Percentiles rank a stretch among this genome's conserved stretches.
Evolutionary conservation across 2,329 filamentous ascomycete genomes (phyloP).

Genomic region (Bipolaris oryzae): DNA sequence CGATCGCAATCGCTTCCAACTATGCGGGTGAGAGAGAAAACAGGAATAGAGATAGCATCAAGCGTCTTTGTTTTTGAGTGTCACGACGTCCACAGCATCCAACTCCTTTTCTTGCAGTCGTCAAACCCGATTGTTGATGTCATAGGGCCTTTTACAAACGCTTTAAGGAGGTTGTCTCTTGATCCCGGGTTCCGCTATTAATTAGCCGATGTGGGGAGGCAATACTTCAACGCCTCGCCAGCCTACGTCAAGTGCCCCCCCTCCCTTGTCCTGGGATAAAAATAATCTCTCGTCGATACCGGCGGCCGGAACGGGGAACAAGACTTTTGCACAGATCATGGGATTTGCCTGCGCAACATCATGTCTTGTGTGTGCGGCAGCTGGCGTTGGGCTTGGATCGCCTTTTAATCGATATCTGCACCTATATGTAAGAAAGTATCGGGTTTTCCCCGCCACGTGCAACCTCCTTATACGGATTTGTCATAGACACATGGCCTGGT

Average conservation of each 20-base stretch:
- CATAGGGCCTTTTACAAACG: constrained; percentile 16
- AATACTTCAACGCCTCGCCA: constrained; percentile 24
- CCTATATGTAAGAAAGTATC: neutral
- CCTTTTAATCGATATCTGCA: neutral
- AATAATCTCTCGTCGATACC: constrained; percentile 21
- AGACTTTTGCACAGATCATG: constrained; percentile 4
- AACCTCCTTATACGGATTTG: neutral
- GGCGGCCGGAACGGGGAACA: constrained; percentile 7
- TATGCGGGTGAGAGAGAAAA: neutral
- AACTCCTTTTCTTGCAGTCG: neutral
- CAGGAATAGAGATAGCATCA: neutral
- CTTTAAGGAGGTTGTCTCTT: constrained; percentile 7
- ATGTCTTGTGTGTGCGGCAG: neutral
- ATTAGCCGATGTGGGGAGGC: constrained; percentile 26
- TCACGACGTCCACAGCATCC: neutral
- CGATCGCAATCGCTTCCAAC: neutral
- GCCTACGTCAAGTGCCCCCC: constrained; percentile 22
- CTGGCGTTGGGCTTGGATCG: neutral
- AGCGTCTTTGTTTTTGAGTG: too few species aligned
- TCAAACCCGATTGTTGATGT: neutral
- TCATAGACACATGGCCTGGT: constrained; percentile 8
- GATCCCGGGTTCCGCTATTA: constrained; percentile 17
- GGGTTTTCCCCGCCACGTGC: neutral
- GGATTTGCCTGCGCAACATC: constrained; percentile 6
- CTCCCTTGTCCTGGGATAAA: constrained; percentile 22